phyloP scores from a whole-genome alignment of 306 rosid genomes.

The Vigna mungo region DNA sequence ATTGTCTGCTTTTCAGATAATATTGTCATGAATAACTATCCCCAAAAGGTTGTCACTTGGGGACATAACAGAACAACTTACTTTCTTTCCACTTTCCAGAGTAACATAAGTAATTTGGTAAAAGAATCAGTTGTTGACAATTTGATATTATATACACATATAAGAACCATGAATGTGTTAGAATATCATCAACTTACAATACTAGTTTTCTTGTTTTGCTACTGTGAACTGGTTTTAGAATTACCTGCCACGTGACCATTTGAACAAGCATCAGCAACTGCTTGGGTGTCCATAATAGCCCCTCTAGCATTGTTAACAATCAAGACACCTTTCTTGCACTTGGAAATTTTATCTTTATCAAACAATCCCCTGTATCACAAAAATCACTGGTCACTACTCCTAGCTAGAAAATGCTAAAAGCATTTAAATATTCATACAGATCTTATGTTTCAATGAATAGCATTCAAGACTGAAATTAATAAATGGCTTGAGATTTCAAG shows the following conservation, averaged over 20 bases:
- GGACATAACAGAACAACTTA: neutral
- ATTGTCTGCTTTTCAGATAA: neutral
- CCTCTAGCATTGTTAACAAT: slow-evolving; percentile 95
- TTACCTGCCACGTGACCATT: slow-evolving; percentile 94
- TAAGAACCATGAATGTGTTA: neutral
- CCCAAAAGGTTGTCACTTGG: neutral
- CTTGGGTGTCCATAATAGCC: slow-evolving; percentile 91
- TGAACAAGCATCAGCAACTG: slow-evolving; percentile 83
- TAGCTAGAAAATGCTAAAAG: slow-evolving; percentile 4
- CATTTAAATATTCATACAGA: neutral
- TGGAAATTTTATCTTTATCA: slow-evolving; percentile 74
- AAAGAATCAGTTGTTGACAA: no score
- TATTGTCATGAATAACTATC: neutral
- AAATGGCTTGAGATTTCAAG: neutral
- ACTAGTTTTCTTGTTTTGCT: slow-evolving; percentile 3
- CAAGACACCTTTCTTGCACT: slow-evolving; percentile 89
- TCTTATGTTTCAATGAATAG: neutral
- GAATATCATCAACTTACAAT: neutral
- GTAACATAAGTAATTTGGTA: neutral
- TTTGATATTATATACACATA: no score
- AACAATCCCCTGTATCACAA: slow-evolving; percentile 75
- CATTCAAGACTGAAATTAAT: neutral
- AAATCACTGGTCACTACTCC: slow-evolving; percentile 15
- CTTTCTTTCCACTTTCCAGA: neutral
- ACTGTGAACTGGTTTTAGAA: slow-evolving; percentile 28